Base-by-base conservation (phyloP, 192 early-diverging fungal species). In the Allomyces macrogynus region DNA sequence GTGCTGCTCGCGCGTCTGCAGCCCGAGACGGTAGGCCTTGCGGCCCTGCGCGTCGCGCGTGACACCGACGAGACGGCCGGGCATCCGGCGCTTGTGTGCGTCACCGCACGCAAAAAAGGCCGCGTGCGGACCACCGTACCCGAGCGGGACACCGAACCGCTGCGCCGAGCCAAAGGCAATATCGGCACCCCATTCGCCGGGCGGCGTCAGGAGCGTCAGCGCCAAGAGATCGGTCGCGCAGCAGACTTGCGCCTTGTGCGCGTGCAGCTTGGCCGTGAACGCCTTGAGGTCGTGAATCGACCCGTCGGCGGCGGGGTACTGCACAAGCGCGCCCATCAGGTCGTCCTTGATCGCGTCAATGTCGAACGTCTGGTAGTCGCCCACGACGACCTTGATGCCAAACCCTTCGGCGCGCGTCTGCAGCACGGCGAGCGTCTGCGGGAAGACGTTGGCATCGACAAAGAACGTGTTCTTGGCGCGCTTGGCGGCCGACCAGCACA, bases 1-100 rank as follows among this genome's bases (percentile, higher is more conserved):
- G 76, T 99, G 96, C 80, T 99, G 96, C 79, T 99, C 93, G 69
- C 94, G 86, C 9, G 93, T 93, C 78, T 97, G 94, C 65, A 99
- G 83, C 18, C 93, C 86, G 18, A 99, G 83, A 70, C 94, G 88
- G 80, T 92, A 97, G 18, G 94, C 93, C 27, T 73, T 75, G 68
- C 88, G 87, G 61, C 93, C 96, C 62, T 80, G 69, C 62, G 85
- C 78, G 70, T 99, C 96, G 69, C 91, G 91, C 57, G 93, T 95
- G 12, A 95, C 88, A 68, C 96, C 96, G 65, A 99, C 87, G 63
- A 99, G 79, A 63, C 96, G 84, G 42, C 96, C 96, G 22, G 96
- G 94, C 72, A 99, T 89, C 64, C 89, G 86, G 60, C 96, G 88
- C 81, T 97, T 93, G 74, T 91, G 88, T 43, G 82, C 86, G 11